A percentile compares a stretch with the other conserved stretches of the same genome.
Conservation (phyloP, 192 early-diverging fungal species). For the Chytriomyces sp. region DNA sequence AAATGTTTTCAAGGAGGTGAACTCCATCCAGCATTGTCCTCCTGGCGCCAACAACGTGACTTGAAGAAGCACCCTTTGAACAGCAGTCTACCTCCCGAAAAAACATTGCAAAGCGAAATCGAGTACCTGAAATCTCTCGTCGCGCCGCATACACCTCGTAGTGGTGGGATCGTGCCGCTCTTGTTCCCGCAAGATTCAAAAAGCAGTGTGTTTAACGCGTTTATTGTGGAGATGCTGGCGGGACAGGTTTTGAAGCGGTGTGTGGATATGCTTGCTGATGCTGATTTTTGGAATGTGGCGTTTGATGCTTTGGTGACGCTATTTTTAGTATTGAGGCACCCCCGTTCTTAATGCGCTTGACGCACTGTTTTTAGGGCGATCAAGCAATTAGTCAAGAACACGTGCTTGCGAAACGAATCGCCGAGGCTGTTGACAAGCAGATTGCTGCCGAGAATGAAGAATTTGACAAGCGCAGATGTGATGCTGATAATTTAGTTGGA, state of each 20-base stretch:
- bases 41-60: conserved; percentile 9
- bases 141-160: too few species aligned
- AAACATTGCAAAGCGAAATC: conserved; percentile 19
- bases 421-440: conserved; percentile 30
- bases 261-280: conserved; percentile 72
- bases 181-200: conserved; percentile 64
- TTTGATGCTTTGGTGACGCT: conserved; percentile 58
- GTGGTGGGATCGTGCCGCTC: conserved; percentile 64
- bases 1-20: conserved; percentile 60
- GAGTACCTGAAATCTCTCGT: conserved; percentile 55
- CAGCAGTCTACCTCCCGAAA: conserved; percentile 21
- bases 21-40: conserved; percentile 61
- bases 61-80: not conserved
- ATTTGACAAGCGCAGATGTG: not conserved
- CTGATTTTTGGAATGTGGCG: conserved; percentile 87
- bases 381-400: conserved; percentile 27
- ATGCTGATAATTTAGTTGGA: not conserved
- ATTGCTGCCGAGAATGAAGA: conserved; percentile 9
- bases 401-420: conserved; percentile 24
- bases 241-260: conserved; percentile 73
- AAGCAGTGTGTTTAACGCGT: conserved; percentile 61
- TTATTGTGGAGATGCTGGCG: conserved; percentile 78
- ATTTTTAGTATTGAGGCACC: not conserved
- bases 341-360: not conserved
- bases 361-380: conserved; percentile 11